Evolutionary conservation across 805 yeast species (phyloP), one percentile per base, ranked within the genome.

Genomic region (Ogataea minuta): DNA sequence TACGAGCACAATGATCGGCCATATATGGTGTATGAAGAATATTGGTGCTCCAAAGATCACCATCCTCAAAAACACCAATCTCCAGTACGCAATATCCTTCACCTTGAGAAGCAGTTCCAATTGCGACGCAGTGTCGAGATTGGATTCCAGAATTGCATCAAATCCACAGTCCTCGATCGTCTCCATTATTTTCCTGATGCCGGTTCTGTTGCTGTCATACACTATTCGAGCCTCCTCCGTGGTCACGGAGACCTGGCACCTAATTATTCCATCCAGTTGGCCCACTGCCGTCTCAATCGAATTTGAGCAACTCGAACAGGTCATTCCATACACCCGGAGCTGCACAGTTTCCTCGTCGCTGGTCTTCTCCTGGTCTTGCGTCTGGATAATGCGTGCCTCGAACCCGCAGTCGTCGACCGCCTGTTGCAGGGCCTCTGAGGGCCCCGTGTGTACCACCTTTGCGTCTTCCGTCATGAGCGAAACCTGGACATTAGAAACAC

Each of bases 381-480:
- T 62, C 45, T 67, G 65, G 37, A 60, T 41, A 6, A 71, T 30
- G 56, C 57, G 24, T n/a, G 82, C 85, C 20, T 68, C 71, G 44
- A 79, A 70, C 3, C 79, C 79, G 9, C 67, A 54, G 23, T 69
- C 70, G 32, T 67, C 68, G 24, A 87, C 63, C 3, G 65, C 62
- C n/a, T 70, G 67, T n/a, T 83, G 65, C 62, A 88, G 56, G 4
- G 49, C 51, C 2, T 61, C 68, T 2, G 42, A 63, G 4, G 52
- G 2, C 66, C 44, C 10, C 64, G 49, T 3, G 41, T 64, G 58
- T 76, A 84, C 59, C 6, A 85, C 73, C 9, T 63, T 53, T 4
- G 89, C 95, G 27, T 74, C 72, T 49, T 84, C 90, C 0, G 95
- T 85, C 9, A 84, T 64, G 14, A 86, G 69, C 2, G 95, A 81